Evolutionary conservation across 2,329 filamentous ascomycete species (phyloP), one percentile per base, ranked within the genome.

Genomic region (Fusarium burgessii): DNA sequence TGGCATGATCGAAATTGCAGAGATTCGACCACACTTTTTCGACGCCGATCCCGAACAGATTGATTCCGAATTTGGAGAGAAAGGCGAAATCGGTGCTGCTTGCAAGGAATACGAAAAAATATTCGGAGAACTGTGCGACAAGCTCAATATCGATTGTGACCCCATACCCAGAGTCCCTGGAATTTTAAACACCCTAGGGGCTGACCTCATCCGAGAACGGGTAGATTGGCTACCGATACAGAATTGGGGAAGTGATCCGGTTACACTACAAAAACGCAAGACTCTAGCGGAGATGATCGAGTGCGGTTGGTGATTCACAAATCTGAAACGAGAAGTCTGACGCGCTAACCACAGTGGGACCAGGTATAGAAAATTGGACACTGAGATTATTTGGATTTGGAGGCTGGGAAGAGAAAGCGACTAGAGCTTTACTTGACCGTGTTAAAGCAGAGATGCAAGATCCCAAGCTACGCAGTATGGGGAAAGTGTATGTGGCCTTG

Each of bases 1-100:
- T 17, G 84, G 84, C 2, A 77, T 81, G n/a, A 74, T 85, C 42
- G 83, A 85, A 75, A 81, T 85, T 71, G 79, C 80, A 15, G 82
- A 85, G 63, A 73, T 84, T 12, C 77, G 81, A 4, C 80, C 83
- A 5, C 77, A 78, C 23, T 80, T 84, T 52, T 82, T 80, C 58
- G 81, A 82, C 61, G 81, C 81, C 14, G 79, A 83, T 27, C 46
- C 62, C 0, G 75, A 74, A 15, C 54, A 74, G 15, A 70, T 76
- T 15, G 68, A 73, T 23, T 27, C 63, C 4, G 40, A 54, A 6
- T 54, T 54, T 7, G 72, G 62, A 27, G 60, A 70, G 45, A 72
- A 62, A 20, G 71, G 74, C 5, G 66, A 69, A n/a, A 69, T 77
- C 8, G 76, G 76, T 15, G 58, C 71, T 2, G 70, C 74, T 1